A percentile compares a stretch with the other conserved stretches of the same genome.
These are phyloP conservation scores for Scheffersomyces coipomensis DNA, from an alignment of 805 yeast species.

Conservation along the genomic window DNA sequence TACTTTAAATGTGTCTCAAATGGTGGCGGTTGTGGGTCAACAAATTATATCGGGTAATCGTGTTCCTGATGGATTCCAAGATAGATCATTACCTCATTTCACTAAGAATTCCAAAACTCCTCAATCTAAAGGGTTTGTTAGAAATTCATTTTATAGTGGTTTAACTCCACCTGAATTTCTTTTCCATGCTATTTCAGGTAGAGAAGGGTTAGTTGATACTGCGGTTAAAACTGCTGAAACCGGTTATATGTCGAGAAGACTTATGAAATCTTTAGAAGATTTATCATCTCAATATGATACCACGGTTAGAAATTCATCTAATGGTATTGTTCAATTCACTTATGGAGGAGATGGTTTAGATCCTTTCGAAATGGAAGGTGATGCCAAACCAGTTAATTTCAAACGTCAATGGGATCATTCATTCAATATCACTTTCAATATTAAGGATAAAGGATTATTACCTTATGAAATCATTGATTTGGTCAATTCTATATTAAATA, in stretches of 20 bases:
- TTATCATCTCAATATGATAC: conserved; percentile 89
- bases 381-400: conserved; percentile 94
- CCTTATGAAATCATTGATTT: conserved; percentile 68
- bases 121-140: conserved; percentile 95
- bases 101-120: conserved; percentile 95
- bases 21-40: conserved; percentile 99
- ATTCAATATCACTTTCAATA: conserved; percentile 63
- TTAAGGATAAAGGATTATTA: conserved; percentile 51
- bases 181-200: conserved; percentile 98
- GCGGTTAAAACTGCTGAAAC: conserved; percentile 99
- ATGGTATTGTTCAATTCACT: conserved; percentile 95
- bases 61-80: conserved; percentile 99
- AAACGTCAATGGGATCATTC: conserved; percentile 94
- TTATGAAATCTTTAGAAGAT: conserved; percentile 97
- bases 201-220: conserved; percentile 99
- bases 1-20: conserved; percentile 94
- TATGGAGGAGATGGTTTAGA: conserved; percentile 99
- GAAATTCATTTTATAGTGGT: conserved; percentile 94
- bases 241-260: conserved; percentile 96
- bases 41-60: conserved; percentile 98
- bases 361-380: conserved; percentile 99
- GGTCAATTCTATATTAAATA: conserved; percentile 55
- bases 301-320: conserved; percentile 92
- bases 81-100: conserved; percentile 96
- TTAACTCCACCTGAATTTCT: conserved; percentile 94